Evolutionary conservation across 2,329 filamentous ascomycete genomes (phyloP), one percentile per base, ranked within the genome.

Genomic region (Trichoderma gracile): DNA sequence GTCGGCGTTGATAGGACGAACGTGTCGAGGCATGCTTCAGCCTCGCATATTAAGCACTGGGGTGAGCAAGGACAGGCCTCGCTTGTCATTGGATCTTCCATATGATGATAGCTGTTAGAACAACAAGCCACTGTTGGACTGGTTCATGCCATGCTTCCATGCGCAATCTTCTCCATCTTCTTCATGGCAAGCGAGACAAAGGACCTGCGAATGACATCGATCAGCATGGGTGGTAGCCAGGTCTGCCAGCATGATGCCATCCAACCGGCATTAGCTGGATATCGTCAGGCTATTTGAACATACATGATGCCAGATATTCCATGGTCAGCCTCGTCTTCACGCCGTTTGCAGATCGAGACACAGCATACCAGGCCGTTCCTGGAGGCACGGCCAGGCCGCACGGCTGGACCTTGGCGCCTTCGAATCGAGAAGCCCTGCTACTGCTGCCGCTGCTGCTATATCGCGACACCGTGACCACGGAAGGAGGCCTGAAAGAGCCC

Each of bases 301-400:
- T 6, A 6, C 42, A 62, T 6, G 9, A 25, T 19, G 2, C 33
- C 33, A 38, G 10, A 14, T 14, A 19, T 19, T 5, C 46, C 49
- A 46, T 21, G n/a, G 46, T 62, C 59, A 62, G 59, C 59, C 59
- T 62, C 17, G 49, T 38, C 42, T 17, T 15, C 27, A 43, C 23
- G 40, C 25, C 30, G 14, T 46, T 38, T 40, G 59, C 9, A 61
- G 38, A 53, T 52, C 14, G 5, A 52, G 23, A 45, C 25, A 14
- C 33, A 38, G 33, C 33, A 38, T 14, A 14, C 1, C 33, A 12
- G 30, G 30, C 40, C 19, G 15, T 45, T 61, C 38, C 25, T 61
- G n/a, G 5, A 61, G 38, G 12, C 46, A 61, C 49, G 58, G 58
- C 58, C 58, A 61, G 47, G 58, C 58, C 58, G 47, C 15, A 8